Evolutionary conservation across 768 basidiomycete species (phyloP), one percentile per base, ranked within the genome.

Genomic region (Rhodotorula babjevae): DNA sequence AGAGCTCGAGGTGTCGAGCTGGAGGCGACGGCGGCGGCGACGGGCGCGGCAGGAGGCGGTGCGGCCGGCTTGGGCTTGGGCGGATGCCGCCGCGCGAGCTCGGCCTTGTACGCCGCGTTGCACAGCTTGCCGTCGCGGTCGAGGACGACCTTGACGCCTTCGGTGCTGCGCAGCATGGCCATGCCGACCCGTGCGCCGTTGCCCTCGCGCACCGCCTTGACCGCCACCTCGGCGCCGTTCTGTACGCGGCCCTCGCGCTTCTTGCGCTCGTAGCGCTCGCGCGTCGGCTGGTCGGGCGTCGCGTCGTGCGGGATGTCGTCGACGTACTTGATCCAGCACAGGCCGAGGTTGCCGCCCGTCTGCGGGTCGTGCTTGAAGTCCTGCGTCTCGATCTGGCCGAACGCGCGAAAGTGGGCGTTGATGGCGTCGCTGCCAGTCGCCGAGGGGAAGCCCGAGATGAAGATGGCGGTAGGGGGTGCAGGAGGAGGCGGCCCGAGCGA

Each of bases 291-390:
- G 33, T 67, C 50, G 25, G 63, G 61, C 14, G 62, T 62, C 27
- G 23, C 47, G 19, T 59, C 66, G 6, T 67, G 66, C 31, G 68
- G 70, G 18, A 63, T 62, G 49, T 68, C 76, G 70, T 72, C 77
- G 46, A 78, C 72, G 67, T 80, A 97, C 74, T 85, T 86, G 73
- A 97, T 85, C 78, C 86, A 87, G 55, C 92, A 86, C 55, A 97
- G 86, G 5, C 94, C 93, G 2, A 96, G 85, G 3, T 89, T 86
- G 61, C 87, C 88, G 7, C 93, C 93, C n/a, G 87, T 91, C 63
- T 85, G 84, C 68, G 85, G 85, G 81, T 95, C 90, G 69, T 90
- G 86, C 77, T 92, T 90, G 19, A 88, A 85, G 68, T 93, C 91
- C 68, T 91, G 87, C 7, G 87, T 85, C 12, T 82, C 67, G 68